Base-by-base conservation (phyloP, 2,329 filamentous ascomycete genomes). In the Ophiostoma triangulosporum region DNA sequence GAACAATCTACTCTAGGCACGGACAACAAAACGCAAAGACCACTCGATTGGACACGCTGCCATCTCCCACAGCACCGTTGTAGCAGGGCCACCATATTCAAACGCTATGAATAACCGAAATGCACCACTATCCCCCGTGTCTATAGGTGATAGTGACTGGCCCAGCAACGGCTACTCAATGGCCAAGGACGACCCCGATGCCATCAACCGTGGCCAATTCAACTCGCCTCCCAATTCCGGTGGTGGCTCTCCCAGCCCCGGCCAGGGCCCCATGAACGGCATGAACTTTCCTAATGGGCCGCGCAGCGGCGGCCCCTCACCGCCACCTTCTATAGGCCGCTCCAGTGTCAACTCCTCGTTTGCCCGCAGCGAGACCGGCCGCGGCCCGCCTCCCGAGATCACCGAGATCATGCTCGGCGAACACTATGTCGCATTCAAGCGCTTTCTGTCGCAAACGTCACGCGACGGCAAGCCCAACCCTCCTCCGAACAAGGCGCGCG, bases 401-500 rank as follows among this genome's bases (percentile, higher is more conserved):
- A 74, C 76, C 57, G 80, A 84, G 52, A 65, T 68, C 17, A 73
- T 86, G 54, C 73, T 96, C 57, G 75, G 78, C 52, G 84, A 93
- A 62, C 91, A 96, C 69, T 95, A 95, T 66, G 66, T 80, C 49
- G 79, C 88, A 8, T 75, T 97, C 58, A 87, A 84, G 68, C 76
- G 77, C 61, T 95, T 86, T 64, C 75, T 96, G 36, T 79, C 79
- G 9, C 74, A 76, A 59, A 82, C 79, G 40, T 77, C 81, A 54
- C 83, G 83, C 63, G 86, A 94, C 66, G 86, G 89, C 60, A 81
- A 84, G 64, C 77, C 78, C 48, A 84, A 84, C 58, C 78, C 81
- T 50, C 84, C 83, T 51, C 83, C 88, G 27, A 95, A 94, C 69
- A 85, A 90, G 69, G 93, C 93, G 54, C 84, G 90, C 63, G 93